Base-by-base conservation (phyloP, 257 asterid species). In the Fraxinus cuspidata region DNA sequence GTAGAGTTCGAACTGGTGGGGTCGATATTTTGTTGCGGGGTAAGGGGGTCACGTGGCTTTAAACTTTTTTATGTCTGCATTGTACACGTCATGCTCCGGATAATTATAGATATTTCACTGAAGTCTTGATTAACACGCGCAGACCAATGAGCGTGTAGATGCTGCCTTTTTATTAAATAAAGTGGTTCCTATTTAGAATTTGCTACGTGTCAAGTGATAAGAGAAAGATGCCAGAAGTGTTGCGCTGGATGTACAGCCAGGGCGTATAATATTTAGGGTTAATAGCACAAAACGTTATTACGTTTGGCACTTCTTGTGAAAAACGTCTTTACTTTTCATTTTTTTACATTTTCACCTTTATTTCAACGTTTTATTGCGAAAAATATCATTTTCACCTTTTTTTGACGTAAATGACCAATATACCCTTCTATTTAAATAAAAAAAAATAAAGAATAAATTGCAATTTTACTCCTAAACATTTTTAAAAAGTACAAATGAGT, bases 201-300 rank as follows among this genome's bases (percentile, higher is more conserved):
- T 60, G 80, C 82, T 28, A 76, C 88, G 88, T 82, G 88, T 79
- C 85, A 4, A 47, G 2, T 76, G 85, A 49, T 69, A 53, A 78
- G 42, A n/a, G 82, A 77, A 79, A 67, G 58, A 65, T 79, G 82
- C 84, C 82, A 76, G 77, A 73, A 70, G 76, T 27, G 71, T 38
- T 51, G 15, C 47, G 80, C 84, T 79, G 83, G 82, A 81, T 18
- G 72, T 78, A 78, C 79, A 84, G 83, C 83, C 74, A n/a, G 12
- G 51, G 66, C 68, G 78, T 68, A 78, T 84, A 77, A 27, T 32
- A 78, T 70, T n/a, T n/a, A n/a, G n/a, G n/a, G n/a, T n/a, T n/a
- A n/a, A n/a, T n/a, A n/a, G n/a, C n/a, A n/a, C n/a, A n/a, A n/a
- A n/a, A n/a, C n/a, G n/a, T n/a, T n/a, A n/a, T n/a, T n/a, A n/a